phyloP scores from a whole-genome alignment of 1,284 basidiomycete genomes.

The Meira miltonrushii region DNA sequence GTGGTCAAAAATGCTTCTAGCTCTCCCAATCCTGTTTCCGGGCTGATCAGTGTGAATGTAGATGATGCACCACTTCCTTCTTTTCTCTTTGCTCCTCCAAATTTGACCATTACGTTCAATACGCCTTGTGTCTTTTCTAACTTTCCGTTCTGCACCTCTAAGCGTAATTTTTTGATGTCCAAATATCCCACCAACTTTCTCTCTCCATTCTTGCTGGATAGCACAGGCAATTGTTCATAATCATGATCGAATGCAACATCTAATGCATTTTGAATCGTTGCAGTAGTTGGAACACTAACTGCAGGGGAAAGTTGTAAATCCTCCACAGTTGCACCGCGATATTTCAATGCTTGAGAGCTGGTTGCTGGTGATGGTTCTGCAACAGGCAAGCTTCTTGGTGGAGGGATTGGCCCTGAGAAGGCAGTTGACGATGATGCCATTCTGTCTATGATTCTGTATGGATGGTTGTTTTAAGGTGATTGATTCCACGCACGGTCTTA shows the following conservation, averaged over 20 bases:
- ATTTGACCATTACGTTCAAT: conserved; percentile 33
- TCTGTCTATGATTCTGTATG: not conserved
- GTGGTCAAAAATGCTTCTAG: conserved; percentile 43
- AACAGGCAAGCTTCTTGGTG: conserved; percentile 29
- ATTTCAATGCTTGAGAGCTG: conserved; percentile 28
- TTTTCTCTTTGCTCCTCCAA: conserved; percentile 18
- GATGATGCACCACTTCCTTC: conserved; percentile 13
- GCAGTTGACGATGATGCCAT: conserved; percentile 19
- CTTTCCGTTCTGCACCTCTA: conserved; percentile 24
- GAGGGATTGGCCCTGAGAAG: conserved; percentile 32
- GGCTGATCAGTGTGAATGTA: conserved; percentile 41
- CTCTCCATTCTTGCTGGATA: conserved; percentile 28
- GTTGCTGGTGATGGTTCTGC: conserved; percentile 29
- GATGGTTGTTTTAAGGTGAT: too few species aligned
- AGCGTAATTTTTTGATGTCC: conserved; percentile 35
- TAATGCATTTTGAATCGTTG: conserved; percentile 26
- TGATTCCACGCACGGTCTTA: too few species aligned
- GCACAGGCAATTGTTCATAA: conserved; percentile 42
- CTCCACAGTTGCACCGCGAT: conserved; percentile 42
- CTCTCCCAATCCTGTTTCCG: conserved; percentile 46
- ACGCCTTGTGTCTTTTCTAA: conserved; percentile 24
- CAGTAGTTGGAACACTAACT: conserved; percentile 34
- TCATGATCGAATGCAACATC: conserved; percentile 43
- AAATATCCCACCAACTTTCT: conserved; percentile 42
- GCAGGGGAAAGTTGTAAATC: conserved; percentile 44